Evolutionary conservation across 1,284 basidiomycete genomes (phyloP).

Genomic region (Pseudozyma sp.): DNA sequence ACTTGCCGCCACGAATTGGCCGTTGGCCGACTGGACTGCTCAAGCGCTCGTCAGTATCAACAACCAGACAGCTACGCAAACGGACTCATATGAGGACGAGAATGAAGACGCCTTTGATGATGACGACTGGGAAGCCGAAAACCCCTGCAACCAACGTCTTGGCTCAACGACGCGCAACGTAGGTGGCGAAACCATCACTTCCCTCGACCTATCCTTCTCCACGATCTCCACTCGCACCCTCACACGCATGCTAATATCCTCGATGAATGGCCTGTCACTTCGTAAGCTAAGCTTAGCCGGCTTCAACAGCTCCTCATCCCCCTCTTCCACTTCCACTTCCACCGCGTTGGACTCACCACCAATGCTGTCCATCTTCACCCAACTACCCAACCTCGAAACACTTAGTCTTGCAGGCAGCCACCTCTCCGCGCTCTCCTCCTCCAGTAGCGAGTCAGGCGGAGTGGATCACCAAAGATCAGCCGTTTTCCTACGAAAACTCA

Average conservation of each 20-base stretch:
- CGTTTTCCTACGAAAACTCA: conserved; percentile 37
- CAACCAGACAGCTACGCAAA: neutral
- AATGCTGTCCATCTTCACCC: conserved; percentile 15
- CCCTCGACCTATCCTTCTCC: conserved; percentile 44
- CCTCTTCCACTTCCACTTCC: neutral
- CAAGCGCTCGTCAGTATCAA: conserved; percentile 14
- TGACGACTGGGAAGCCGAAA: conserved; percentile 1
- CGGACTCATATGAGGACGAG: neutral
- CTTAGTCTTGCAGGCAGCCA: conserved; percentile 29
- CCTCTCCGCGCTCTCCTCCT: conserved; percentile 7
- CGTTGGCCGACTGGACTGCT: conserved; percentile 26
- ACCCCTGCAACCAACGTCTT: neutral
- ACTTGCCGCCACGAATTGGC: conserved; percentile 21
- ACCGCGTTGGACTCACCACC: conserved; percentile 9
- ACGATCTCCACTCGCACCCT: conserved; percentile 16
- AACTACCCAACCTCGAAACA: conserved; percentile 33
- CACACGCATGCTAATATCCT: conserved; percentile 7
- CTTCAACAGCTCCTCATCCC: conserved; percentile 2
- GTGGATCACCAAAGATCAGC: conserved; percentile 10
- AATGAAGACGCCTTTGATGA: conserved; percentile 12
- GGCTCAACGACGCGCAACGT: neutral
- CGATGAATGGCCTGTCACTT: conserved; percentile 13
- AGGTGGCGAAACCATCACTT: neutral
- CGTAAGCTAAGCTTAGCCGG: conserved; percentile 42
- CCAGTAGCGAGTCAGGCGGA: neutral